These are phyloP conservation scores for Nakataea oryzae DNA, from an alignment of 2,329 filamentous ascomycete species.

Conservation along the genomic window DNA sequence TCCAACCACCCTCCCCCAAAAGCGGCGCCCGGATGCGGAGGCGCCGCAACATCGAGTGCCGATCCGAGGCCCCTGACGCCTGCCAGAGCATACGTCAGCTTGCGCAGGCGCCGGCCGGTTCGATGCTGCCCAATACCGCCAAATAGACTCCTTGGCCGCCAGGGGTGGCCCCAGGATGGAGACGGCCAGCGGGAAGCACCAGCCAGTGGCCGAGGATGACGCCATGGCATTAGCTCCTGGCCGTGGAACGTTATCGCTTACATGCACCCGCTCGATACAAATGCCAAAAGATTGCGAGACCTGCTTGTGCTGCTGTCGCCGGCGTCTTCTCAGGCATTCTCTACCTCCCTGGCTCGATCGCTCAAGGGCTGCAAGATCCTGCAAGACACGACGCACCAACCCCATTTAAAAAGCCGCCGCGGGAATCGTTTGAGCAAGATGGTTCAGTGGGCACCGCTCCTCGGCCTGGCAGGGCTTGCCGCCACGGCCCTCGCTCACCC, in stretches of 20 bases:
- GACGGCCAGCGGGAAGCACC: neutral
- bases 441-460: neutral
- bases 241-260: neutral
- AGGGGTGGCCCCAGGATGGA: too few species aligned
- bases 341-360: neutral
- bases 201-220: neutral
- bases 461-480: neutral
- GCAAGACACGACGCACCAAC: neutral
- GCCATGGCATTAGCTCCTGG: neutral
- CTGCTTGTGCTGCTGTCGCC: neutral
- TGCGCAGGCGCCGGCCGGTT: neutral
- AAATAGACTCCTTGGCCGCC: too few species aligned
- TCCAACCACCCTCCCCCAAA: neutral
- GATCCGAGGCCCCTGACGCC: neutral
- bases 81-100: neutral
- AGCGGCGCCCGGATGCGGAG: neutral
- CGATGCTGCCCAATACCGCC: neutral
- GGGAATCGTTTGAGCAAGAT: neutral
- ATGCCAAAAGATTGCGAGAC: neutral
- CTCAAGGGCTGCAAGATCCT: neutral
- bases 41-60: neutral
- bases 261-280: neutral
- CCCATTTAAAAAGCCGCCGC: too few species aligned
- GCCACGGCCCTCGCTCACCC: constrained; percentile 1
- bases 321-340: neutral